These are phyloP conservation scores for Ambrosia hybrid DNA, from an alignment of 140 eudicot species.

Conservation along the genomic window DNA sequence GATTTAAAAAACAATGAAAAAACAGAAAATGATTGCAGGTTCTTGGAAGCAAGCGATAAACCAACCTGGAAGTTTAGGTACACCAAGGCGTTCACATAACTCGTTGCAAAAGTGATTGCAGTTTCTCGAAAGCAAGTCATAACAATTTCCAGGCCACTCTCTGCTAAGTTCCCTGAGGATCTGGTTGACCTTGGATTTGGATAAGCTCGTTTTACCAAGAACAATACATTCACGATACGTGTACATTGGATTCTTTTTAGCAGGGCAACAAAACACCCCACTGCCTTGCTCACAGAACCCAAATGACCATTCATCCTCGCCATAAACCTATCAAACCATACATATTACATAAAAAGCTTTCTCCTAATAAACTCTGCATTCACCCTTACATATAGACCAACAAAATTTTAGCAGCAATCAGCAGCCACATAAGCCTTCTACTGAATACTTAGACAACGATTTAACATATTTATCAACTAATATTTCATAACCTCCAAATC, in stretches of 20 bases:
- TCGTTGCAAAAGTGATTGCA: conserved; percentile 97
- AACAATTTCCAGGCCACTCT: conserved; percentile 87
- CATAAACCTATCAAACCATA: conserved; percentile 55
- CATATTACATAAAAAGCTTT: not conserved
- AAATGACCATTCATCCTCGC: conserved; percentile 96
- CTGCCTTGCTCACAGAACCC: conserved; percentile 91
- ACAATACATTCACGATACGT: conserved; percentile 82
- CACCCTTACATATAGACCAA: not conserved
- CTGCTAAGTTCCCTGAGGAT: conserved; percentile 86
- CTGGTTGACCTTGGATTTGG: conserved; percentile 74
- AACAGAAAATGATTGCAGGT: not conserved
- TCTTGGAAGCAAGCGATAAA: conserved; percentile 1
- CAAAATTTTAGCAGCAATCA: conserved; percentile 10
- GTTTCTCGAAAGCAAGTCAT: conserved; percentile 82
- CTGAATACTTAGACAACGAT: conserved; percentile 1
- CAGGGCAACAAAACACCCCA: conserved; percentile 95
- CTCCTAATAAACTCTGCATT: not conserved
- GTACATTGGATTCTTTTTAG: conserved; percentile 86
- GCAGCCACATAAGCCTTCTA: conserved; percentile 6
- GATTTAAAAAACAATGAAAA: not conserved
- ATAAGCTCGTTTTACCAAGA: conserved; percentile 70
- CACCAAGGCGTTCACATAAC: conserved; percentile 82
- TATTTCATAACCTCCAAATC: not conserved
- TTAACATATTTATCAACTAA: no score
- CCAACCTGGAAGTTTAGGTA: conserved; percentile 87